These are phyloP conservation scores for Meira nashicola DNA, from an alignment of 1,284 basidiomycete species.

Conservation along the genomic window DNA sequence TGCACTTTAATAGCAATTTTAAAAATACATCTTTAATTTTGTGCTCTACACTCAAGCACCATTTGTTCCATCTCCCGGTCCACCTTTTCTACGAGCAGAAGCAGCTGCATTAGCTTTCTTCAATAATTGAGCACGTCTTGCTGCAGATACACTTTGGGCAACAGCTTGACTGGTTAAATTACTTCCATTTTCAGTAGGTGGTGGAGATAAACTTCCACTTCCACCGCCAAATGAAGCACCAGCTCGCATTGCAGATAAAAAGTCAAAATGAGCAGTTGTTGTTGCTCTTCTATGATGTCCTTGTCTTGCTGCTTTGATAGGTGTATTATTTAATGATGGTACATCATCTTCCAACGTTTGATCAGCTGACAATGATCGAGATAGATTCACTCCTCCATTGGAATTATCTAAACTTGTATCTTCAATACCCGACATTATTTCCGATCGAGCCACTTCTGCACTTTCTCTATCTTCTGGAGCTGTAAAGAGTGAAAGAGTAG, in stretches of 20 bases:
- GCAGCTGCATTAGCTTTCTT: slow-evolving; percentile 9
- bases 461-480: too few relatives aligned
- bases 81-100: not conserved
- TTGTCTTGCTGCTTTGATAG: not conserved
- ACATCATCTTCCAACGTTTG: too few relatives aligned
- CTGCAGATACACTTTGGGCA: slow-evolving; percentile 1
- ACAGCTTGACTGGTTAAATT: not conserved
- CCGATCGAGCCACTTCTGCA: too few relatives aligned
- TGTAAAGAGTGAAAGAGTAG: too few relatives aligned
- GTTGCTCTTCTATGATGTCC: slow-evolving; percentile 7
- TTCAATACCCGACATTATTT: not conserved
- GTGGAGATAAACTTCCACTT: not conserved
- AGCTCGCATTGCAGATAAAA: slow-evolving; percentile 3
- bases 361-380: not conserved
- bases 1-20: too few relatives aligned
- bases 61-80: not conserved
- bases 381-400: not conserved
- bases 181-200: not conserved
- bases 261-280: slow-evolving; percentile 7
- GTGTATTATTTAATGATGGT: not conserved
- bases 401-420: not conserved
- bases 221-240: not conserved
- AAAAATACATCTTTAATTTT: not conserved
- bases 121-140: slow-evolving; percentile 6
- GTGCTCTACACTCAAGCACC: not conserved